These are phyloP conservation scores for Castanospermum australe DNA, from an alignment of 306 rosid genomes.

Conservation along the genomic window DNA sequence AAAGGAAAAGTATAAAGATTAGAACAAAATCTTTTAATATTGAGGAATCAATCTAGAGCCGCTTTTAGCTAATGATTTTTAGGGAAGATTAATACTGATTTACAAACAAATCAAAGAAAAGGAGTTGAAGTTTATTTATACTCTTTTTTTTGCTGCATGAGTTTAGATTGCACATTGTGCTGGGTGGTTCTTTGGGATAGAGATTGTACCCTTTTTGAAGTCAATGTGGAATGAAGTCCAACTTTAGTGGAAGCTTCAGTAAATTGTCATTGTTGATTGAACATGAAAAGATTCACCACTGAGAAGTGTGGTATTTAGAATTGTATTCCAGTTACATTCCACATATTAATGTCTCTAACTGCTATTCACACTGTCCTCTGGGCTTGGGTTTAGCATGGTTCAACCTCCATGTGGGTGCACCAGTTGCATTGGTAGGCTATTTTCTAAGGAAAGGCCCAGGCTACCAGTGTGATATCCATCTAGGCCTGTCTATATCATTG, in stretches of 20 bases:
- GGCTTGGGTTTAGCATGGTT: not conserved
- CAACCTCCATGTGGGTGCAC: not conserved
- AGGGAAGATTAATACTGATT: not conserved
- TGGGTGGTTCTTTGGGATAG: conserved; percentile 1
- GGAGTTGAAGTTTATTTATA: not conserved
- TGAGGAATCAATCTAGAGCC: not conserved
- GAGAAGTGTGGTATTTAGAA: not conserved
- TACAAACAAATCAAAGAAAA: not conserved
- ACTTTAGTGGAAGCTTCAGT: not conserved
- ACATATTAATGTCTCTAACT: not conserved
- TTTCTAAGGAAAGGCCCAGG: not conserved
- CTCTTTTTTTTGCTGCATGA: not conserved
- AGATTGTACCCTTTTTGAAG: conserved; percentile 1
- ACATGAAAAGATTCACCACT: not conserved
- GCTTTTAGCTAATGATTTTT: not conserved
- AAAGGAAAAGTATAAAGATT: not conserved
- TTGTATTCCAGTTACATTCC: not conserved
- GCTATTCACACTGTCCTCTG: not conserved
- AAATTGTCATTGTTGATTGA: not conserved
- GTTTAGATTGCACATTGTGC: not conserved
- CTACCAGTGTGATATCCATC: not conserved
- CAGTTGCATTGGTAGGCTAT: not conserved
- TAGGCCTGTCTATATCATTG: not conserved
- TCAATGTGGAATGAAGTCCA: not conserved
- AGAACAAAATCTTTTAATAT: not conserved